phyloP scores from a whole-genome alignment of 805 yeast genomes.

The Wickerhamiella brachini region DNA sequence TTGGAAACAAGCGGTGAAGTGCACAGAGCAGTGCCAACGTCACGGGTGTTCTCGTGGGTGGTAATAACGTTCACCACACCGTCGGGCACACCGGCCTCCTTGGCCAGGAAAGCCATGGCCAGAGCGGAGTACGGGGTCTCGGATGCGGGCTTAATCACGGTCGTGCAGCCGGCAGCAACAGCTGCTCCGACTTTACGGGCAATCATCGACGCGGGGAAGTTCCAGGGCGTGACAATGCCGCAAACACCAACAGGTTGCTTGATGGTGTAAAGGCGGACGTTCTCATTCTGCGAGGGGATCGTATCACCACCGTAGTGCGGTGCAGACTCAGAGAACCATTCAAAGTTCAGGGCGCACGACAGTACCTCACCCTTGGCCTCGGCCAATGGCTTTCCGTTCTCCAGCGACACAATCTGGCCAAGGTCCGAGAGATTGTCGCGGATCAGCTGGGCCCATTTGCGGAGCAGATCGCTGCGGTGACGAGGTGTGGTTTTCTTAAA shows the following conservation, averaged over 20 bases:
- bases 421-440: constrained; percentile 48
- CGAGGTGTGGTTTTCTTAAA: constrained; percentile 45
- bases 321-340: constrained; percentile 76
- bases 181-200: constrained; percentile 66
- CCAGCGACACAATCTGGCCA: constrained; percentile 49
- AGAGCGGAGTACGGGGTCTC: constrained; percentile 65
- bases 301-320: constrained; percentile 57
- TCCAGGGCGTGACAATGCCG: constrained; percentile 74
- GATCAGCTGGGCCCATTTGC: constrained; percentile 39
- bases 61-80: constrained; percentile 54
- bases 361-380: constrained; percentile 61
- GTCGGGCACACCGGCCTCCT: constrained; percentile 56
- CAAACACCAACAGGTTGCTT: constrained; percentile 75
- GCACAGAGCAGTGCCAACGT: constrained; percentile 44
- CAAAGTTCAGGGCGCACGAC: constrained; percentile 63
- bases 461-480: constrained; percentile 39
- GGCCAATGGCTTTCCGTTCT: constrained; percentile 59
- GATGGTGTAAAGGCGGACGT: constrained; percentile 38
- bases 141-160: constrained; percentile 63
- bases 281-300: constrained; percentile 39
- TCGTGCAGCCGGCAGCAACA: constrained; percentile 65
- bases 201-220: constrained; percentile 71
- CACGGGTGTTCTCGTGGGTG: constrained; percentile 25
- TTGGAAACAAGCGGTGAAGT: constrained; percentile 44
- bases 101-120: constrained; percentile 47